These are phyloP conservation scores for Malassezia nana DNA, from an alignment of 1,284 basidiomycete species.

Conservation along the genomic window DNA sequence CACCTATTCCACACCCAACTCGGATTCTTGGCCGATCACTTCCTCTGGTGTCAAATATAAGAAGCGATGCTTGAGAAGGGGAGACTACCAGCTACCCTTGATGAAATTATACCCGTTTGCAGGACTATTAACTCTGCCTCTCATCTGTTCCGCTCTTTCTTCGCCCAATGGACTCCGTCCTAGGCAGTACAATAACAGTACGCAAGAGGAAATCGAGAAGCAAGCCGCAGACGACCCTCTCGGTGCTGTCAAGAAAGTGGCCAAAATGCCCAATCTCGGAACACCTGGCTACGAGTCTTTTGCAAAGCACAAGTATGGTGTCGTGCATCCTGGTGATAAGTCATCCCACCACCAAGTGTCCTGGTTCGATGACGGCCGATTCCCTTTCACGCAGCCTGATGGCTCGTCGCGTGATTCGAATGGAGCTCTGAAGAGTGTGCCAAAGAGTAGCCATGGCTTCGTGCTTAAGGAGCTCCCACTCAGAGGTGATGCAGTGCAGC, in stretches of 20 bases:
- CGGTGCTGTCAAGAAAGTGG: conserved; percentile 2
- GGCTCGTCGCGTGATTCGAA: background rate
- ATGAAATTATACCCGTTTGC: background rate
- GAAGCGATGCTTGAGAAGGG: too few species aligned
- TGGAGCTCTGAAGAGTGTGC: conserved; percentile 12
- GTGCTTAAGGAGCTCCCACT: conserved; percentile 15
- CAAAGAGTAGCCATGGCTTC: conserved; percentile 9
- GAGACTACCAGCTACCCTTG: too few species aligned
- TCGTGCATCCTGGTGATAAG: background rate
- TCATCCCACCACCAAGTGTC: background rate
- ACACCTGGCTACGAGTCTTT: background rate
- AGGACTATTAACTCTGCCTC: background rate
- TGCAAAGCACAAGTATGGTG: background rate
- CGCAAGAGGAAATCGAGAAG: conserved; percentile 1
- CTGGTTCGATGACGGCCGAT: conserved; percentile 5
- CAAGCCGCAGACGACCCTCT: conserved; percentile 1
- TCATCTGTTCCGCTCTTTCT: background rate
- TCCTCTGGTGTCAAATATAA: too few species aligned
- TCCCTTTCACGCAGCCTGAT: conserved; percentile 4
- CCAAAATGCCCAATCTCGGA: conserved; percentile 3
- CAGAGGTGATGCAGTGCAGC: conserved; percentile 3
- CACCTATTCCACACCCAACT: too few species aligned
- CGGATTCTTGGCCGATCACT: too few species aligned
- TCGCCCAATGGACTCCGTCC: background rate
- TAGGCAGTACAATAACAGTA: background rate